Evolutionary conservation across 139 green algal genomes (phyloP).

Genomic region (Edaphochlamys debaryana): DNA sequence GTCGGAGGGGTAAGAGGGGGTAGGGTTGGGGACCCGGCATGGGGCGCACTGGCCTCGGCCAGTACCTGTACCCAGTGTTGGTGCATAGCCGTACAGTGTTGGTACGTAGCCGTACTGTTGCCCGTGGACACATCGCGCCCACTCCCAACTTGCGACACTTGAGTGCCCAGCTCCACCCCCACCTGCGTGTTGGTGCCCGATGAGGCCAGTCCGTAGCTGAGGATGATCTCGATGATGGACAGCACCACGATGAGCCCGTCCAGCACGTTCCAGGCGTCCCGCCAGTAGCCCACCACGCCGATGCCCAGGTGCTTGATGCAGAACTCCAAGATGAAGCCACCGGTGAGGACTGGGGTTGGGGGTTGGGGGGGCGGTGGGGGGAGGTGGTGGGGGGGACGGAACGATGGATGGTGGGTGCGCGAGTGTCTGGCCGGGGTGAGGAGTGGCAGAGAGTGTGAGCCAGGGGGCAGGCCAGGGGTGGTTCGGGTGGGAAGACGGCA

Average conservation of each 20-base stretch:
- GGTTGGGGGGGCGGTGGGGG: neutral
- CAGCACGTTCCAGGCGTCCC: slow-evolving; percentile 66
- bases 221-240: neutral
- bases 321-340: slow-evolving; percentile 61
- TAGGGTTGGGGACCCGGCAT: no score
- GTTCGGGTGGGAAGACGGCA: no score
- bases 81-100: no score
- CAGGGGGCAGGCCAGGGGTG: no score
- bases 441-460: no score
- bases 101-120: no score
- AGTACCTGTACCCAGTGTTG: no score
- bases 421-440: neutral
- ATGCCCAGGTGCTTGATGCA: slow-evolving; percentile 41
- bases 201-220: neutral
- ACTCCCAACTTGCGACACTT: no score
- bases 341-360: slow-evolving; percentile 43
- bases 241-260: slow-evolving; percentile 62
- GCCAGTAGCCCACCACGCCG: slow-evolving; percentile 61
- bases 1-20: no score
- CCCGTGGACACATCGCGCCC: no score
- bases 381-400: neutral
- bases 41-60: no score
- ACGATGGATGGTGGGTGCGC: neutral
- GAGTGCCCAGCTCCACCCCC: no score
- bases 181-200: slow-evolving; percentile 32